phyloP scores from a whole-genome alignment of 306 rosid genomes.

The Dicorynia guianensis region DNA sequence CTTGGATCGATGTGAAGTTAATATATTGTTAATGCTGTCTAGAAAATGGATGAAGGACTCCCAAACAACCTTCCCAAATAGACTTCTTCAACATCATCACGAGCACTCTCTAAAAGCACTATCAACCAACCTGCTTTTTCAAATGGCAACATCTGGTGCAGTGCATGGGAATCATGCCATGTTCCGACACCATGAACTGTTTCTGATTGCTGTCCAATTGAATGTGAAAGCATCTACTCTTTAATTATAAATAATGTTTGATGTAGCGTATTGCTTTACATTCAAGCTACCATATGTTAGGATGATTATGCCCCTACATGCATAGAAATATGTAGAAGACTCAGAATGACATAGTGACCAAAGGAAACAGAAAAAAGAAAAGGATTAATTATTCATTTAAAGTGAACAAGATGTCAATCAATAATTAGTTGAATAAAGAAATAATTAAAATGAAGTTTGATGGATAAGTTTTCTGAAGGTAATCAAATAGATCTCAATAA shows the following conservation, averaged over 20 bases:
- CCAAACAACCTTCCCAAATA: conserved; percentile 37
- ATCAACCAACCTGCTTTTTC: conserved; percentile 49
- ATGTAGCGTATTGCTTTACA: conserved; percentile 39
- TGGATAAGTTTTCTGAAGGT: conserved; percentile 10
- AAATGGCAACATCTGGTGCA: conserved; percentile 41
- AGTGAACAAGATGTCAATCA: too few species aligned
- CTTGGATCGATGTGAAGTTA: conserved; percentile 57
- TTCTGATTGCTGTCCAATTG: conserved; percentile 39
- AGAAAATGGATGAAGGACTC: background rate
- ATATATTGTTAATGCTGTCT: background rate
- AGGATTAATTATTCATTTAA: too few species aligned
- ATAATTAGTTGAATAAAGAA: conserved; percentile 13
- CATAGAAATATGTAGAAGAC: background rate
- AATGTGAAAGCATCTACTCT: background rate
- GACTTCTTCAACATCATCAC: conserved; percentile 57
- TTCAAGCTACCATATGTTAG: conserved; percentile 33
- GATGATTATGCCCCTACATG: conserved; percentile 1
- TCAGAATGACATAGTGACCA: background rate
- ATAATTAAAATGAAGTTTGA: conserved; percentile 16
- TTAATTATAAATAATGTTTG: conserved; percentile 24
- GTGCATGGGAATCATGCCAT: conserved; percentile 57
- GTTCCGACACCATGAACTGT: conserved; percentile 43
- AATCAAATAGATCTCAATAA: conserved; percentile 19
- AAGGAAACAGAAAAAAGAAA: background rate
- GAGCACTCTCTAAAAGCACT: conserved; percentile 54